These are phyloP conservation scores for Trichoderma sp. DNA, from an alignment of 2,329 filamentous ascomycete species.

Conservation along the genomic window DNA sequence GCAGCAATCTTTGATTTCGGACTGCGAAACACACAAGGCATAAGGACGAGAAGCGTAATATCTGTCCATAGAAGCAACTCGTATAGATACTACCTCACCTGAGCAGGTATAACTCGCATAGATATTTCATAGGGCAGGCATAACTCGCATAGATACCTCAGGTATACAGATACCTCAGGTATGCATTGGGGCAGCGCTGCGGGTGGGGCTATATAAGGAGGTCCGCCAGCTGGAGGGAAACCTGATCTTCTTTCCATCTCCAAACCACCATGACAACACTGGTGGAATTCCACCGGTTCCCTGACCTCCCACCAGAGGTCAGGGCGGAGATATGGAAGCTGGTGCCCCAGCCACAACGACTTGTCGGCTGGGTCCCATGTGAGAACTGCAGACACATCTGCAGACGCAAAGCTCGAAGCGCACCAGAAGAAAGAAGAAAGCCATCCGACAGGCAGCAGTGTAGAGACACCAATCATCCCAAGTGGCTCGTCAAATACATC, in stretches of 20 bases:
- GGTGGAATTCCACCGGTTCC: constrained; percentile 5
- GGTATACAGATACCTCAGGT: too few relatives aligned
- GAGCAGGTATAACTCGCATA: too few relatives aligned
- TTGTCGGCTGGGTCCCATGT: constrained; percentile 16
- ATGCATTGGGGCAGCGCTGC: not conserved
- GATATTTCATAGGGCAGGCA: too few relatives aligned
- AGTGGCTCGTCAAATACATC: constrained; percentile 19
- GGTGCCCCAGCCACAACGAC: constrained; percentile 1
- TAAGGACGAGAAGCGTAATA: not conserved
- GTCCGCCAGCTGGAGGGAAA: not conserved
- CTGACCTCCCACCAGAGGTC: constrained; percentile 6
- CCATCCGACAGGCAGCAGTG: constrained; percentile 1
- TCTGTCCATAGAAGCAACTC: not conserved
- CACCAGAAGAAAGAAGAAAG: not conserved
- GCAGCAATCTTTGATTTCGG: not conserved
- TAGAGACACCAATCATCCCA: constrained; percentile 23
- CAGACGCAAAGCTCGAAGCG: not conserved
- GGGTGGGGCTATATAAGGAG: not conserved
- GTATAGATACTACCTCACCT: too few relatives aligned
- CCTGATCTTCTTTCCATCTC: not conserved
- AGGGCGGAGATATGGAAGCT: constrained; percentile 15
- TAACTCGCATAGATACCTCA: too few relatives aligned
- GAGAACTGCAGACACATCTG: not conserved
- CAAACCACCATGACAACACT: not conserved
- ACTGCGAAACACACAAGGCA: not conserved